Evolutionary conservation across 1,284 basidiomycete genomes (phyloP).

Genomic region (Sporisorium reilianum): DNA sequence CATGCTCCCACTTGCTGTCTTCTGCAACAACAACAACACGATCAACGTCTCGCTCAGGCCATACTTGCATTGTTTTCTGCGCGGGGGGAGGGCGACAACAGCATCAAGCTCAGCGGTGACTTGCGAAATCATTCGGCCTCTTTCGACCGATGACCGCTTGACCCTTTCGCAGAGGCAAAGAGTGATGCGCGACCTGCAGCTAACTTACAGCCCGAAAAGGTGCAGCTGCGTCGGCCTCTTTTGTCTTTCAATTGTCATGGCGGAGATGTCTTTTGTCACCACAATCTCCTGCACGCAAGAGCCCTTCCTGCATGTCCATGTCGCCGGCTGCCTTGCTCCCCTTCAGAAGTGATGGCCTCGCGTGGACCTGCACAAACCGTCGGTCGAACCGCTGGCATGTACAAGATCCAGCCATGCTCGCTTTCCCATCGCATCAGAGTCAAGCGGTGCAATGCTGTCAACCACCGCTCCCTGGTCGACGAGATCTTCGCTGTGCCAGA

Average conservation of each 20-base stretch:
- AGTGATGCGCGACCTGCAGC: not conserved
- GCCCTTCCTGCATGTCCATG: not conserved
- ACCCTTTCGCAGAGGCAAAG: no score
- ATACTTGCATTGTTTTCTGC: not conserved
- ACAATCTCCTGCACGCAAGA: not conserved
- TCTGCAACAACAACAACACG: no score
- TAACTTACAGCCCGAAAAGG: no score
- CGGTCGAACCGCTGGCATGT: constrained; percentile 3
- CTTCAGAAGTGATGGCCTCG: no score
- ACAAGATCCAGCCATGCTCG: not conserved
- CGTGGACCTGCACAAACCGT: not conserved
- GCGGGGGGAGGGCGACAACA: not conserved
- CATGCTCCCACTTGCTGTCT: no score
- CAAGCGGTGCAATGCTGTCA: not conserved
- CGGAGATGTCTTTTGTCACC: not conserved
- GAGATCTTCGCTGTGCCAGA: not conserved
- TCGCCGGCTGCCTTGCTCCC: constrained; percentile 1
- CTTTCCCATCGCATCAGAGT: not conserved
- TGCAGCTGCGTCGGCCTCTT: not conserved
- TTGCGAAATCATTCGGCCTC: not conserved
- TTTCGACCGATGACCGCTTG: constrained; percentile 1
- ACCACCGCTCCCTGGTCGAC: not conserved
- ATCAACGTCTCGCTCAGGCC: not conserved
- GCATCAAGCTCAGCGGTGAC: not conserved
- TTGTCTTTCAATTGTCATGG: not conserved